Evolutionary conservation across 202 grass and related monocot species (phyloP), one percentile per base, ranked within the genome.

Genomic region (Digitaria exilis): DNA sequence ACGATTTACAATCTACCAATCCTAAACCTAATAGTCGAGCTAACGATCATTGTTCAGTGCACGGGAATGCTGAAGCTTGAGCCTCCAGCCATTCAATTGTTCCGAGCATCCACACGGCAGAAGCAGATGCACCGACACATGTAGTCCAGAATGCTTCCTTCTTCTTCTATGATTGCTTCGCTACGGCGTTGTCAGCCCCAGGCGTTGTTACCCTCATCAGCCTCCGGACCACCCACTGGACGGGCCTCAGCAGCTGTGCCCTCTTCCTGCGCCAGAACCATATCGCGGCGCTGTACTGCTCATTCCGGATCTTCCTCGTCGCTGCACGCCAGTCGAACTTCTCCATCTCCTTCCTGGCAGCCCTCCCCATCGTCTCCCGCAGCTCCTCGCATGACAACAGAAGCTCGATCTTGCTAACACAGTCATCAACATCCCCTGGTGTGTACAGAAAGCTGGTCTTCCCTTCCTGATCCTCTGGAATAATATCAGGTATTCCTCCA

Each of bases 371-470:
- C 9, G 69, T 5, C 45, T 72, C 45, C 19, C 69, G 6, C 17
- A 72, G 18, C 45, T 50, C 69, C 44, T 51, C 45, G 4, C 45
- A 50, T 9, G 82, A 88, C 65, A 94, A 42, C 21, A 92, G 90
- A 31, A 24, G 25, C 51, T 92, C 78, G 11, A 97, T 86, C 90
- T 94, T 97, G 74, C 86, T 71, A 76, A 97, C 69, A 24, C 94
- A 72, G 26, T 72, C 69, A 72, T 72, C 69, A 29, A 72, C 45
- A 51, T 72, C 25, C 14, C 69, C 69, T 32, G 90, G 94, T 6
- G 86, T 86, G 68, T 87, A 97, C 57, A 72, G 69, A 72, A 72
- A 72, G 69, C 69, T 51, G 9, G 69, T 72, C 69, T 50, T 72
- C 28, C 68, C 69, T 26, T 72, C 69, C 69, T 72, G 69, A 50